phyloP scores from a whole-genome alignment of 169 alveolate genomes.

The Babesia microti region DNA sequence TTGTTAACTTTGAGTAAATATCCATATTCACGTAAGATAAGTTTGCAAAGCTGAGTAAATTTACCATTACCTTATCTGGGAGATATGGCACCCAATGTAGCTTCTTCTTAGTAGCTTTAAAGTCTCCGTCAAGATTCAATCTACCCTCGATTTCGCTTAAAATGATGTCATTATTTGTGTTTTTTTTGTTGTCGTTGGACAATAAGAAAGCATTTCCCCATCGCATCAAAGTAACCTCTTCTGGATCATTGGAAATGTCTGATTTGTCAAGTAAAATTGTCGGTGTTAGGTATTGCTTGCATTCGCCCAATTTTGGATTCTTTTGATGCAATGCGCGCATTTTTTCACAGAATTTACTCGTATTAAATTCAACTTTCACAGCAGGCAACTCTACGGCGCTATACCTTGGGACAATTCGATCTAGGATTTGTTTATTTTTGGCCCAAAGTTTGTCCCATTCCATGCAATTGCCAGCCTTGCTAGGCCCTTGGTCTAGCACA shows the following conservation, averaged over 20 bases:
- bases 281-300: conserved; percentile 56
- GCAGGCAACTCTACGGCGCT: conserved; percentile 63
- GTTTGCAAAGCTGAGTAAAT: conserved; percentile 43
- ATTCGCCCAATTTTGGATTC: conserved; percentile 79
- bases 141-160: conserved; percentile 52
- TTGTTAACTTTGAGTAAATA: conserved; percentile 84
- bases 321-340: conserved; percentile 84
- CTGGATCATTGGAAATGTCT: conserved; percentile 71
- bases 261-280: conserved; percentile 76
- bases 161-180: conserved; percentile 43
- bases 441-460: conserved; percentile 99
- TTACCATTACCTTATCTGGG: conserved; percentile 32
- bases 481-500: conserved; percentile 93
- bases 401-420: conserved; percentile 87
- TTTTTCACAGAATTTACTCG: conserved; percentile 51
- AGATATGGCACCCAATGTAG: conserved; percentile 77
- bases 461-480: conserved; percentile 90
- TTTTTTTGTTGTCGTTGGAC: conserved; percentile 31
- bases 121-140: conserved; percentile 75
- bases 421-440: conserved; percentile 85
- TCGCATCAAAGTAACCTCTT: conserved; percentile 89
- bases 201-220: conserved; percentile 87
- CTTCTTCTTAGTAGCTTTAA: conserved; percentile 86
- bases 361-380: conserved; percentile 52
- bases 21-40: conserved; percentile 82